Percentiles rank a stretch among this genome's conserved stretches.
phyloP scores from a whole-genome alignment of 768 basidiomycete genomes.

The Amyloporia xantha region DNA sequence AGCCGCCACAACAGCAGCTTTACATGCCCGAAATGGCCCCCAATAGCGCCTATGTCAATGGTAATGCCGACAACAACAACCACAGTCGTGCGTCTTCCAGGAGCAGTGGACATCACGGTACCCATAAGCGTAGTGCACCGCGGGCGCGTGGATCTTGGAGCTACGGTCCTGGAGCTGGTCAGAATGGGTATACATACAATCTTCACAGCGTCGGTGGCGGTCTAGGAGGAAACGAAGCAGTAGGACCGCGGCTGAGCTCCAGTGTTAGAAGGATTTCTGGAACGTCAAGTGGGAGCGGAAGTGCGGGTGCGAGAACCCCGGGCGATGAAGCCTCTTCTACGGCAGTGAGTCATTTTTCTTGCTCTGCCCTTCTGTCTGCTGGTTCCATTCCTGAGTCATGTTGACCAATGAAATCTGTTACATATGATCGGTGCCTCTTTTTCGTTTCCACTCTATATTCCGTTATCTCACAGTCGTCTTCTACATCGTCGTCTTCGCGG shows the following conservation, averaged over 20 bases:
- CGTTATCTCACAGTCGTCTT: conserved; percentile 50
- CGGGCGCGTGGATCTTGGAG: conserved; percentile 44
- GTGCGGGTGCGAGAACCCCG: conserved; percentile 50
- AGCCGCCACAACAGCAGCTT: conserved; percentile 7
- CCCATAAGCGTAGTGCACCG: conserved; percentile 22
- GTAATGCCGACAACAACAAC: conserved; percentile 22
- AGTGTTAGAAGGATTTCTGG: conserved; percentile 41
- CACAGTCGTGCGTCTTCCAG: conserved; percentile 29
- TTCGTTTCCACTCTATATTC: neutral
- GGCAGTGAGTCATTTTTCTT: conserved; percentile 47
- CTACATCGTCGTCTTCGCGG: conserved; percentile 74
- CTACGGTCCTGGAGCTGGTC: conserved; percentile 57
- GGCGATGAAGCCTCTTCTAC: conserved; percentile 74
- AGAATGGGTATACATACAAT: conserved; percentile 35
- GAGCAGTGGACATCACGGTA: conserved; percentile 23
- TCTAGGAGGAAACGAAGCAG: conserved; percentile 31
- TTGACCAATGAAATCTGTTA: conserved; percentile 5
- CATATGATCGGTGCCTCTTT: neutral
- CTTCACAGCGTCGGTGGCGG: conserved; percentile 18
- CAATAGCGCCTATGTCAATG: conserved; percentile 22
- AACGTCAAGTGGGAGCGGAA: conserved; percentile 39
- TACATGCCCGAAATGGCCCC: conserved; percentile 7
- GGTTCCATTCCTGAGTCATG: conserved; percentile 2
- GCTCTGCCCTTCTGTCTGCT: conserved; percentile 7
- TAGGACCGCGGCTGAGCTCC: conserved; percentile 61